Evolutionary conservation across 768 basidiomycete genomes (phyloP).

Genomic region (Infundibulicybe gibba): DNA sequence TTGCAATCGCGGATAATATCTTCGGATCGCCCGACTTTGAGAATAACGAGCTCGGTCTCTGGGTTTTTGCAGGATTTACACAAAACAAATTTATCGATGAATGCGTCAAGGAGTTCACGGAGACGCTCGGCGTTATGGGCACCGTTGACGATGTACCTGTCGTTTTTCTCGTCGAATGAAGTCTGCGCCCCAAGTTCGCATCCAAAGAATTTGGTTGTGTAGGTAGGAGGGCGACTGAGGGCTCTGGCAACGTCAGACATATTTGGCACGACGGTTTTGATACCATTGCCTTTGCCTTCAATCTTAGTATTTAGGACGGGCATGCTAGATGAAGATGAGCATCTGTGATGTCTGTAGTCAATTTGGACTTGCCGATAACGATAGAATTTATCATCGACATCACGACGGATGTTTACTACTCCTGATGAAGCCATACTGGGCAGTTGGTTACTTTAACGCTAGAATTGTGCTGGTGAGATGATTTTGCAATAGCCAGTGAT

Average conservation of each 20-base stretch:
- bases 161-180: conserved; percentile 93
- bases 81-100: conserved; percentile 98
- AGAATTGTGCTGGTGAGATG: background rate
- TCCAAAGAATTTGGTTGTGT: conserved; percentile 99
- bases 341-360: conserved; percentile 2
- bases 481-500: background rate
- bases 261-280: conserved; percentile 98
- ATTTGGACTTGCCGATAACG: conserved; percentile 69
- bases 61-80: conserved; percentile 99
- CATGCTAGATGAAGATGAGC: conserved; percentile 57
- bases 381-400: conserved; percentile 96
- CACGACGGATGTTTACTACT: conserved; percentile 90
- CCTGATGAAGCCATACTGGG: conserved; percentile 80
- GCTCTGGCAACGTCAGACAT: conserved; percentile 98
- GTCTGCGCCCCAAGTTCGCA: conserved; percentile 98
- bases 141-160: conserved; percentile 98
- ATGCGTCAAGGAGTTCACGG: conserved; percentile 91
- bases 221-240: conserved; percentile 89
- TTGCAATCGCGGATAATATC: conserved; percentile 96
- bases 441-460: conserved; percentile 56
- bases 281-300: conserved; percentile 98
- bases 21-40: conserved; percentile 77
- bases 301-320: conserved; percentile 93
- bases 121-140: conserved; percentile 90
- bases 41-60: conserved; percentile 92